A percentile compares a stretch with the other conserved stretches of the same genome.
Evolutionary conservation across 139 green algal genomes (phyloP).

Genomic region (Coelastrella sp.): DNA sequence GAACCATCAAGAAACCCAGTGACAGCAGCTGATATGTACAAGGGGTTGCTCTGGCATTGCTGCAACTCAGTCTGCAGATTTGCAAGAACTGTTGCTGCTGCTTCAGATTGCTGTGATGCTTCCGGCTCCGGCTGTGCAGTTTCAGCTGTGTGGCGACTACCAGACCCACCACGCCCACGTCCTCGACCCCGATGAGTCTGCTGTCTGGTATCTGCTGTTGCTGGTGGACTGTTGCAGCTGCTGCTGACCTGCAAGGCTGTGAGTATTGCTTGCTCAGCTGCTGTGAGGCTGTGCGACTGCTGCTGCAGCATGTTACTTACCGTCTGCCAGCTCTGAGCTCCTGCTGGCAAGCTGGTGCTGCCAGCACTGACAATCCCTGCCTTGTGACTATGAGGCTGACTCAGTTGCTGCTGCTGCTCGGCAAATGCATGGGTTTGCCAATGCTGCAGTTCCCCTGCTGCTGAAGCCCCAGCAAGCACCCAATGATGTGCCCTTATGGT

Average conservation of each 20-base stretch:
- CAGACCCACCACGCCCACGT: neutral
- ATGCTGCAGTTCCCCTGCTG: constrained; percentile 14
- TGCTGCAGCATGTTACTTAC: neutral
- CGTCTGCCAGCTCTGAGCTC: neutral
- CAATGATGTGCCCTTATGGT: constrained; percentile 2
- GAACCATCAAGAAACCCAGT: neutral
- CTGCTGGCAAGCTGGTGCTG: neutral
- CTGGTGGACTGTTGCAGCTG: neutral
- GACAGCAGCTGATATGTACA: neutral
- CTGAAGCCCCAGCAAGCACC: neutral
- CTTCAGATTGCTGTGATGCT: too few species aligned
- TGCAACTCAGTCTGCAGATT: too few species aligned
- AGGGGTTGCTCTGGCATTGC: neutral
- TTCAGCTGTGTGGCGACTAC: too few species aligned
- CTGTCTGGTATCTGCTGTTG: neutral
- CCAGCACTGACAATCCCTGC: too few species aligned
- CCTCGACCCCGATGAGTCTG: neutral
- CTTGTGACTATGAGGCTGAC: too few species aligned
- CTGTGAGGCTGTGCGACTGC: neutral
- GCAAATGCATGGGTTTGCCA: constrained; percentile 5
- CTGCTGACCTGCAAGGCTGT: neutral
- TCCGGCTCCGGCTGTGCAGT: too few species aligned
- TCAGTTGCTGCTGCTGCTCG: constrained; percentile 42
- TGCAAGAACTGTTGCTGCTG: too few species aligned
- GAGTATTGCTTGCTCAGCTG: neutral